These are phyloP conservation scores for Rhodotorula kratochvilovae DNA, from an alignment of 768 basidiomycete species.

Conservation along the genomic window DNA sequence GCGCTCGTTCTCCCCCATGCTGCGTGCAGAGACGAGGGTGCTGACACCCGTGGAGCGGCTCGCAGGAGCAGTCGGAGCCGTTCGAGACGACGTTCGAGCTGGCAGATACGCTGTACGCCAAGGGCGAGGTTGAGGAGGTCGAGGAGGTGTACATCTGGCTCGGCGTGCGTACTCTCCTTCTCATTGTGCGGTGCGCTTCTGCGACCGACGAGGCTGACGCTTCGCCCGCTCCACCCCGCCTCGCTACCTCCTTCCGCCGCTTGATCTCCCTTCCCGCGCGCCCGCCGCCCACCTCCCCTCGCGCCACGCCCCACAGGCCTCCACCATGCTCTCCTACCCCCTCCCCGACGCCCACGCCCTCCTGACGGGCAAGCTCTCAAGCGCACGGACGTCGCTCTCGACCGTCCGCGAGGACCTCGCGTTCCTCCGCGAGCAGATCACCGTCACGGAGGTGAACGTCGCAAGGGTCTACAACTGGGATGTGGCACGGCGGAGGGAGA, in stretches of 20 bases:
- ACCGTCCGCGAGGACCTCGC: slow-evolving; percentile 82
- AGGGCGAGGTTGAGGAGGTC: slow-evolving; percentile 78
- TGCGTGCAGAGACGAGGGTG: background rate
- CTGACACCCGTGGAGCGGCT: background rate
- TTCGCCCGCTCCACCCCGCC: background rate
- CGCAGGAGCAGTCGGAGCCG: slow-evolving; percentile 51
- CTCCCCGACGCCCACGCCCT: slow-evolving; percentile 70
- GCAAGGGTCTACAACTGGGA: slow-evolving; percentile 96
- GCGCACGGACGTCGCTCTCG: slow-evolving; percentile 62
- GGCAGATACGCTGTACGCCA: slow-evolving; percentile 90
- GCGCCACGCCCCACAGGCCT: slow-evolving; percentile 60
- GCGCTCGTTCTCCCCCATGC: background rate
- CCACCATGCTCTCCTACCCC: slow-evolving; percentile 94
- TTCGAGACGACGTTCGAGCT: slow-evolving; percentile 86
- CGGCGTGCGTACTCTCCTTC: slow-evolving; percentile 60
- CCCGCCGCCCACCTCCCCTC: background rate
- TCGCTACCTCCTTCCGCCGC: background rate
- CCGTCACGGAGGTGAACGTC: slow-evolving; percentile 92
- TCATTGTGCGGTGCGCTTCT: background rate
- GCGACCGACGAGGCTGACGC: background rate
- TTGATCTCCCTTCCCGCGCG: background rate
- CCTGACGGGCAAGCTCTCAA: slow-evolving; percentile 66
- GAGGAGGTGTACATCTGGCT: slow-evolving; percentile 94
- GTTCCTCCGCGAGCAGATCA: slow-evolving; percentile 88
- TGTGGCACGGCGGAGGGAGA: slow-evolving; percentile 55